phyloP scores from a whole-genome alignment of 192 early-diverging fungal species.

The Linnemannia zychae region DNA sequence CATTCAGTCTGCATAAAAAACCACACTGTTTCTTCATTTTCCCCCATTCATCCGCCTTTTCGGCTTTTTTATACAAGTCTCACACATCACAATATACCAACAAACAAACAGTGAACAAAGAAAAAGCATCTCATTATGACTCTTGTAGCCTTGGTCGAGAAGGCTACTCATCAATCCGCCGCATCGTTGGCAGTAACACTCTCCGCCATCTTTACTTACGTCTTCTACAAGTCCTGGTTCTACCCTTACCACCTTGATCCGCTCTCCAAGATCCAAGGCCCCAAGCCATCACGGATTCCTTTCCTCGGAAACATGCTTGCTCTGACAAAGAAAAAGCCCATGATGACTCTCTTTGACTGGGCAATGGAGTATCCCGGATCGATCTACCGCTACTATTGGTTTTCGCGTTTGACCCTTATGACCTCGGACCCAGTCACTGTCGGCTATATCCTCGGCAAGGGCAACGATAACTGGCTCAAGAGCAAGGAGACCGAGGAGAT shows the following conservation, averaged over 20 bases:
- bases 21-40: neutral
- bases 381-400: conserved; percentile 52
- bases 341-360: conserved; percentile 53
- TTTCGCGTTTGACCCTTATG: conserved; percentile 41
- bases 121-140: neutral
- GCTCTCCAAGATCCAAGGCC: conserved; percentile 24
- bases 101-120: neutral
- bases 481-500: conserved; percentile 40
- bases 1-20: neutral
- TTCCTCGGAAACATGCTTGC: conserved; percentile 66
- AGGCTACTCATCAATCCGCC: conserved; percentile 21
- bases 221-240: conserved; percentile 42
- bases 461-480: conserved; percentile 55
- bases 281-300: conserved; percentile 26
- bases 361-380: conserved; percentile 51
- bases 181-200: conserved; percentile 24
- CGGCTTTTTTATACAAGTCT: neutral
- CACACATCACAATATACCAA: neutral
- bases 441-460: conserved; percentile 50
- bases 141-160: conserved; percentile 16
- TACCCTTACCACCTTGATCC: conserved; percentile 44
- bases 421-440: conserved; percentile 50
- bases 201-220: conserved; percentile 23
- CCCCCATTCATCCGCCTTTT: neutral
- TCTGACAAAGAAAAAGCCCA: conserved; percentile 52